A percentile compares a stretch with the other conserved stretches of the same genome.
phyloP scores from a whole-genome alignment of 73 alveolate species.

The Breviolum minutum region DNA sequence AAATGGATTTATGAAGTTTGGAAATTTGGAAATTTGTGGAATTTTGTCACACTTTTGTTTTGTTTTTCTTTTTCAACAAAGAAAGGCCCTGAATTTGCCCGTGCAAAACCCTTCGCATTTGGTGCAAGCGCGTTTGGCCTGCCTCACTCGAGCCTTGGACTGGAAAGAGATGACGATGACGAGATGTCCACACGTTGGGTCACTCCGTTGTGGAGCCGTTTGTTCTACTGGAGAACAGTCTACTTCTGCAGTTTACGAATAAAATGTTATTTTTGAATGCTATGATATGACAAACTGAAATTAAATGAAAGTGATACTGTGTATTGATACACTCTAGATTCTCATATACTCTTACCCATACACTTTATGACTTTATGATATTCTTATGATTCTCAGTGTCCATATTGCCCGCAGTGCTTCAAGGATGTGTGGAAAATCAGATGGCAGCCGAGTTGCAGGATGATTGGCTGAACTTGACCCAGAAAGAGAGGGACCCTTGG shows the following conservation, averaged over 20 bases:
- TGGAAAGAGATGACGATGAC: too few species aligned
- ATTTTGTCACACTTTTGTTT: too few species aligned
- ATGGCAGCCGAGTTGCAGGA: slow-evolving; percentile 40
- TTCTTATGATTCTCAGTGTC: neutral
- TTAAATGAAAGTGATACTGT: neutral
- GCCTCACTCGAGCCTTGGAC: slow-evolving; percentile 46
- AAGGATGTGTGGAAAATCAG: slow-evolving; percentile 33
- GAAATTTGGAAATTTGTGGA: too few species aligned
- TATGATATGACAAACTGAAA: neutral
- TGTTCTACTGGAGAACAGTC: too few species aligned
- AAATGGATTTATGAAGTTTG: too few species aligned
- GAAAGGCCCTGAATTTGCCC: slow-evolving; percentile 25
- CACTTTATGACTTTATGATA: neutral
- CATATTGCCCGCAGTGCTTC: too few species aligned
- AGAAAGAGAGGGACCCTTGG: slow-evolving; percentile 40
- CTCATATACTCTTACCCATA: too few species aligned
- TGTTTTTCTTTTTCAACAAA: too few species aligned
- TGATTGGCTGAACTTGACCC: slow-evolving; percentile 45
- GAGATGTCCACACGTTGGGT: neutral
- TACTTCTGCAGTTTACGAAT: too few species aligned
- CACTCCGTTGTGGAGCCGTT: neutral
- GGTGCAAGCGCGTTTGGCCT: slow-evolving; percentile 82
- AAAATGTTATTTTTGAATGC: neutral
- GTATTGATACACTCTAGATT: neutral
- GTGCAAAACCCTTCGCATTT: slow-evolving; percentile 20